Percentiles rank a stretch among this genome's conserved stretches.
Conservation (phyloP, 2,329 filamentous ascomycete species). For the Fusarium chuoi region DNA sequence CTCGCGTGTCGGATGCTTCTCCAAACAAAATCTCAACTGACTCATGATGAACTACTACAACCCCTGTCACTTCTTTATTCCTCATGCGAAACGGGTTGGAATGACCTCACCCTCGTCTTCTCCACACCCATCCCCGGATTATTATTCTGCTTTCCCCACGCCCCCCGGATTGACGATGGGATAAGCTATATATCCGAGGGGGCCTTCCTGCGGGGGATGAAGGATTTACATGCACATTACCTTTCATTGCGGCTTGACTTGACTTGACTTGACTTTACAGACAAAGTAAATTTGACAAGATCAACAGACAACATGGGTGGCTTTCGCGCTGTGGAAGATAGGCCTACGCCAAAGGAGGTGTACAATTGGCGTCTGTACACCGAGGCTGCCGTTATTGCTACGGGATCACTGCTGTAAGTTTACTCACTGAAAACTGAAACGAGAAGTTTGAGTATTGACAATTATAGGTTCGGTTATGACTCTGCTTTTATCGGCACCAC, state of each 20-base stretch:
- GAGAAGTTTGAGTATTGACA: neutral
- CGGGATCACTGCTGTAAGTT: conserved; percentile 55
- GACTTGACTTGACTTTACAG: too few species aligned
- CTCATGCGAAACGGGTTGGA: conserved; percentile 9
- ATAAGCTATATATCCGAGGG: conserved; percentile 38
- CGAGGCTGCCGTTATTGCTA: conserved; percentile 59
- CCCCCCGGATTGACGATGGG: conserved; percentile 33
- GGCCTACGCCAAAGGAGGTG: conserved; percentile 65
- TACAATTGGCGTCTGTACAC: conserved; percentile 64
- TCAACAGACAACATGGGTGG: conserved; percentile 46
- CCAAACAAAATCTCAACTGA: neutral
- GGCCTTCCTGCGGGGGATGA: conserved; percentile 7
- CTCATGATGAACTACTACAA: conserved; percentile 5
- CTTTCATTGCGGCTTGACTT: too few species aligned
- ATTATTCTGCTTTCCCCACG: conserved; percentile 34
- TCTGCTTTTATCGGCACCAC: conserved; percentile 65
- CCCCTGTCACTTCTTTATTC: neutral
- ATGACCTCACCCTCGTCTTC: conserved; percentile 22
- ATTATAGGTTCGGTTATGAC: conserved; percentile 61
- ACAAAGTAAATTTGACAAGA: neutral
- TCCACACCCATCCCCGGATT: conserved; percentile 39
- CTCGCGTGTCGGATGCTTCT: conserved; percentile 42
- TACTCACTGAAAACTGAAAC: fast-evolving
- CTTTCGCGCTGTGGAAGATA: conserved; percentile 62
- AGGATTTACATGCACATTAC: neutral